Base-by-base conservation (phyloP, 2,329 filamentous ascomycete genomes). In the Stagonosporopsis chrysanthemi region DNA sequence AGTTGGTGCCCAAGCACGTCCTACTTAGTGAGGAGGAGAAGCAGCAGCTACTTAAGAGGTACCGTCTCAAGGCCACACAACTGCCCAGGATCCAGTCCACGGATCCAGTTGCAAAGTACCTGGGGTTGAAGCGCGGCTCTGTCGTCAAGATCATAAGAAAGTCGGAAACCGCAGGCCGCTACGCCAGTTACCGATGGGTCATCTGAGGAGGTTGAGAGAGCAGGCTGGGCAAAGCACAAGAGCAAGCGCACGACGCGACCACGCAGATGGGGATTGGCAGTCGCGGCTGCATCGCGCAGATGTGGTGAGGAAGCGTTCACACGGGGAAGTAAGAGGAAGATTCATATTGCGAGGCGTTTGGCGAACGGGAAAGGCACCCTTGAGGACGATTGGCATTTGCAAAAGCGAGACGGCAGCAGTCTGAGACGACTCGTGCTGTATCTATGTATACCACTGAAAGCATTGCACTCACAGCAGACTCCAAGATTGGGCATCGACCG, bases 71-170 rank as follows among this genome's bases (percentile, higher is more conserved):
- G 86, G 95, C 99, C 84, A 97, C 92, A 9, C 95, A 99, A 81
- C 82, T 99, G 73, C 95, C 95, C 4, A 86, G 95, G 54, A 97
- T 99, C 69, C 86, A 97, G 77, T 86, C 90, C 65, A 91, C 90
- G 66, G 95, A 99, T 76, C 95, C 95, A 3, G 92, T 99, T 49
- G 91, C 95, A 24, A 88, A 90, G 70, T 99, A 98, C 77, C 81
- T 97, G 52, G 95, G 95, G 12, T 81, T 99, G 61, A 90, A 90
- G 81, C 86, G 93, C 74, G 92, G 93, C 3, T 91, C 97, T 79
- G 93, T 99, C 3, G 95, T 99, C 71, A 99, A 99, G 86, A 99
- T 99, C 70, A 97, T 99, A 71, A 85, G 95, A 65, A 93, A 90
- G 77, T 93, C 89, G 73, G 95, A 98, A 83, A 99, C 95, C 53